These are phyloP conservation scores for Vigna radiata DNA, from an alignment of 306 rosid species.

Conservation along the genomic window DNA sequence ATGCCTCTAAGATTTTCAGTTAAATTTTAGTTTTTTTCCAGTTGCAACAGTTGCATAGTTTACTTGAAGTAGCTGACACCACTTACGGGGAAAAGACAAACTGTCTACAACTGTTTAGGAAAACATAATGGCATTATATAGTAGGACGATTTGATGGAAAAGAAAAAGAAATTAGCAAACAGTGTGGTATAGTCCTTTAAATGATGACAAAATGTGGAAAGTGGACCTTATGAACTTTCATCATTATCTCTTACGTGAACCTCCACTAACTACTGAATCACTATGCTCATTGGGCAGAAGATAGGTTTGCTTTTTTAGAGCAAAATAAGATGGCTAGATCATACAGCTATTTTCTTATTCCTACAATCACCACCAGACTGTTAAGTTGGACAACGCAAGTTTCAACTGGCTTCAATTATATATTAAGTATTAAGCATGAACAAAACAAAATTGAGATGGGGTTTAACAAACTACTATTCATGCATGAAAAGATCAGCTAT, in stretches of 20 bases:
- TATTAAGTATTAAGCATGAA: slow-evolving; percentile 11
- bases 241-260: slow-evolving; percentile 23
- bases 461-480: background rate
- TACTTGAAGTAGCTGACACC: background rate
- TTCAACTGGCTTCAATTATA: slow-evolving; percentile 14
- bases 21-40: slow-evolving; percentile 7
- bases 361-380: slow-evolving; percentile 1
- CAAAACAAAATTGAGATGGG: background rate
- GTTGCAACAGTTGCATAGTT: background rate
- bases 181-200: slow-evolving; percentile 17
- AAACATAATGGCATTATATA: slow-evolving; percentile 7
- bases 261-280: slow-evolving; percentile 27
- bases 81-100: background rate
- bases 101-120: background rate
- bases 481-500: background rate
- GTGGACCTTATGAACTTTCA: slow-evolving; percentile 29
- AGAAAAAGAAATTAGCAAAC: background rate
- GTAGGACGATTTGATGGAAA: background rate
- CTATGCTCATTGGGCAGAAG: slow-evolving; percentile 34
- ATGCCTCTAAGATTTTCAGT: slow-evolving; percentile 1
- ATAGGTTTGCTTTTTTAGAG: background rate
- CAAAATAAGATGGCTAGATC: background rate
- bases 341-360: slow-evolving; percentile 31
- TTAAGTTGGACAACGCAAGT: slow-evolving; percentile 26
- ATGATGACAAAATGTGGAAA: slow-evolving; percentile 13